Evolutionary conservation across 495 filamentous ascomycete species (phyloP).

Genomic region (Talaromyces adpressus): DNA sequence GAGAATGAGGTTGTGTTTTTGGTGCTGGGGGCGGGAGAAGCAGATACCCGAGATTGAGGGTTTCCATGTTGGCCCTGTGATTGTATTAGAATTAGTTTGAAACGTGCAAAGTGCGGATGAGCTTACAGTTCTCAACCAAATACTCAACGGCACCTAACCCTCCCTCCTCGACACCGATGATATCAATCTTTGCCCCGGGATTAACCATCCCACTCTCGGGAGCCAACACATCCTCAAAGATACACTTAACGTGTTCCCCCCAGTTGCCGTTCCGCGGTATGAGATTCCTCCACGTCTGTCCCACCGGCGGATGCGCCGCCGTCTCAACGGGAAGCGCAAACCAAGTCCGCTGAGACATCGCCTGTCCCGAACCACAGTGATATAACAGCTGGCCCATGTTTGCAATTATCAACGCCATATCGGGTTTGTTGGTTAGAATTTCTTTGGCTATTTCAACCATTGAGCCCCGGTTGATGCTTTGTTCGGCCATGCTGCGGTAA

Average conservation of each 20-base stretch:
- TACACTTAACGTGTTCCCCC: constrained; percentile 50
- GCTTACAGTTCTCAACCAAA: constrained; percentile 50
- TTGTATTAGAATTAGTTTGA: not conserved
- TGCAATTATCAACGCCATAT: constrained; percentile 52
- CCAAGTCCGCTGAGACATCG: constrained; percentile 50
- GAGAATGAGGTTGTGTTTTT: not conserved
- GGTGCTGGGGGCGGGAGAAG: constrained; percentile 27
- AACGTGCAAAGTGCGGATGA: not conserved
- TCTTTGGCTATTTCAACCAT: constrained; percentile 52
- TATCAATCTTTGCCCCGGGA: constrained; percentile 46
- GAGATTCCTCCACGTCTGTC: constrained; percentile 37
- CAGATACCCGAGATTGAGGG: constrained; percentile 26
- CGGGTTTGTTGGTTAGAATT: constrained; percentile 28
- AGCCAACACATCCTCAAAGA: constrained; percentile 57
- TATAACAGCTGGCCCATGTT: constrained; percentile 68
- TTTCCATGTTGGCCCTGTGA: constrained; percentile 29
- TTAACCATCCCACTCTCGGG: constrained; percentile 25
- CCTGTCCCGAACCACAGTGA: constrained; percentile 48
- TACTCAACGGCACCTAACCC: constrained; percentile 46
- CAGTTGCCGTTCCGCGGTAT: constrained; percentile 46
- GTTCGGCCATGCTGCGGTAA: constrained; percentile 52
- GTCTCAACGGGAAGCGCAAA: constrained; percentile 44
- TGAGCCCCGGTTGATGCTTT: constrained; percentile 60
- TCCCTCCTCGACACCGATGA: constrained; percentile 58
- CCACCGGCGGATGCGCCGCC: constrained; percentile 37